Evolutionary conservation across 1,139 yeast genomes (phyloP).

Genomic region (Taphrina pruni): DNA sequence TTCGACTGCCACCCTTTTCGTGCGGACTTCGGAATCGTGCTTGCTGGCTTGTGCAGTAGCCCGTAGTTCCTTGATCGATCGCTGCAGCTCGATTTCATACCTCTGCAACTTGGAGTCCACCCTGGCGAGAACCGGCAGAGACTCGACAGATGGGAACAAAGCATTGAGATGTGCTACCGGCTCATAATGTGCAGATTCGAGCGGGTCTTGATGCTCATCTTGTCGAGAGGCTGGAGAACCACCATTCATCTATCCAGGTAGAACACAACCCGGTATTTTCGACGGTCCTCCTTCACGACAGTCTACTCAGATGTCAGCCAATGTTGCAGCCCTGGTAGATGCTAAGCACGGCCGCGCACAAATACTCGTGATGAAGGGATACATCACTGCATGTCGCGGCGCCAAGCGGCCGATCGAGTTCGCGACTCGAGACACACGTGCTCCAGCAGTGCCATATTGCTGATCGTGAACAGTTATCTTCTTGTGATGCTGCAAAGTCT

Average conservation of each 20-base stretch:
- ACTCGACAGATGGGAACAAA: slow-evolving; percentile 48
- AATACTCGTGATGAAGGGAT: too few species aligned
- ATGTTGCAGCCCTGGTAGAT: too few species aligned
- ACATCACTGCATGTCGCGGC: neutral
- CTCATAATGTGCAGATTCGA: slow-evolving; percentile 50
- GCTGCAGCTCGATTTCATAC: slow-evolving; percentile 44
- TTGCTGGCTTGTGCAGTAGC: slow-evolving; percentile 30
- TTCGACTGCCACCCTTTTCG: slow-evolving; percentile 49
- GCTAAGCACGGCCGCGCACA: too few species aligned
- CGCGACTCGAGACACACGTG: neutral
- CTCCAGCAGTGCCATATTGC: neutral
- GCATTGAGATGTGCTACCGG: slow-evolving; percentile 55
- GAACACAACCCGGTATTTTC: too few species aligned
- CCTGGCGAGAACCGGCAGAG: slow-evolving; percentile 34
- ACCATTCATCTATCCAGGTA: neutral
- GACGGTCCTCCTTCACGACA: too few species aligned
- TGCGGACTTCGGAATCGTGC: slow-evolving; percentile 43
- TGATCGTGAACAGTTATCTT: neutral
- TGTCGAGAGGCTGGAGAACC: neutral
- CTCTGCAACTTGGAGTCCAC: slow-evolving; percentile 39
- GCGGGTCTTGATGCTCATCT: slow-evolving; percentile 6
- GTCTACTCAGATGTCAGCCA: too few species aligned
- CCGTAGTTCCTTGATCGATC: slow-evolving; percentile 42
- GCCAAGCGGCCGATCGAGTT: too few species aligned
- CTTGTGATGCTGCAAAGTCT: too few species aligned